Percentiles rank a stretch among this genome's conserved stretches.
These are phyloP conservation scores for Umbelopsis sp. DNA, from an alignment of 371 early-diverging fungal genomes.

Conservation along the genomic window DNA sequence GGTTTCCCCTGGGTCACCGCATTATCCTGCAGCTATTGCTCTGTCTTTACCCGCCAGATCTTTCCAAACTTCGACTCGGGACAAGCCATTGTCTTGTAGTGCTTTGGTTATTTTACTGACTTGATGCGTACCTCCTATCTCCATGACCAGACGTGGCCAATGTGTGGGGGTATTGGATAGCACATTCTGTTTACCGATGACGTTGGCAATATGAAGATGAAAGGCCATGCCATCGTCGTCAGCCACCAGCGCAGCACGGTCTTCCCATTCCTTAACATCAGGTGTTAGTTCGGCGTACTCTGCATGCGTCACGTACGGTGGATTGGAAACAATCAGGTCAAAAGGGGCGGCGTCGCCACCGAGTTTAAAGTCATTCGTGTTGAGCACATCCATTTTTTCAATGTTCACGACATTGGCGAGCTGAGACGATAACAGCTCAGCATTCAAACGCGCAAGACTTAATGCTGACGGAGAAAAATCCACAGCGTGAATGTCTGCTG, in stretches of 20 bases:
- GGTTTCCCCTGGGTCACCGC: neutral
- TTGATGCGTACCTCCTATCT: slow-evolving; percentile 80
- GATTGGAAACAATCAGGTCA: slow-evolving; percentile 85
- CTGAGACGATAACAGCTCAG: slow-evolving; percentile 9
- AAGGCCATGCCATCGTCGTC: slow-evolving; percentile 68
- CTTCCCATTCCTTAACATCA: slow-evolving; percentile 87
- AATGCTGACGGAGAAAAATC: slow-evolving; percentile 55
- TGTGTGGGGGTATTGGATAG: slow-evolving; percentile 21
- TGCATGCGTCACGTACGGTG: slow-evolving; percentile 83
- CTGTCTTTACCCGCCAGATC: slow-evolving; percentile 74
- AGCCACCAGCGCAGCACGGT: slow-evolving; percentile 79
- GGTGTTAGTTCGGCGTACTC: slow-evolving; percentile 72
- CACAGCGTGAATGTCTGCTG: slow-evolving; percentile 38
- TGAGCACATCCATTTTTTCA: slow-evolving; percentile 51
- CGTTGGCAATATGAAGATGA: slow-evolving; percentile 60
- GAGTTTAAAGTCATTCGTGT: slow-evolving; percentile 3
- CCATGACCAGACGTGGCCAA: slow-evolving; percentile 77
- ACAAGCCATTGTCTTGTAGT: slow-evolving; percentile 55
- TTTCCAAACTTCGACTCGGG: slow-evolving; percentile 64
- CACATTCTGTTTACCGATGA: slow-evolving; percentile 31
- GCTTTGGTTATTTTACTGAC: slow-evolving; percentile 41
- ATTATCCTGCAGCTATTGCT: slow-evolving; percentile 41
- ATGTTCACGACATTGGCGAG: slow-evolving; percentile 38
- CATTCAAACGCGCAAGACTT: slow-evolving; percentile 54
- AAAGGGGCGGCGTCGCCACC: slow-evolving; percentile 14